These are phyloP conservation scores for Penicillium sp. DNA, from an alignment of 2,329 filamentous ascomycete genomes.

Conservation along the genomic window DNA sequence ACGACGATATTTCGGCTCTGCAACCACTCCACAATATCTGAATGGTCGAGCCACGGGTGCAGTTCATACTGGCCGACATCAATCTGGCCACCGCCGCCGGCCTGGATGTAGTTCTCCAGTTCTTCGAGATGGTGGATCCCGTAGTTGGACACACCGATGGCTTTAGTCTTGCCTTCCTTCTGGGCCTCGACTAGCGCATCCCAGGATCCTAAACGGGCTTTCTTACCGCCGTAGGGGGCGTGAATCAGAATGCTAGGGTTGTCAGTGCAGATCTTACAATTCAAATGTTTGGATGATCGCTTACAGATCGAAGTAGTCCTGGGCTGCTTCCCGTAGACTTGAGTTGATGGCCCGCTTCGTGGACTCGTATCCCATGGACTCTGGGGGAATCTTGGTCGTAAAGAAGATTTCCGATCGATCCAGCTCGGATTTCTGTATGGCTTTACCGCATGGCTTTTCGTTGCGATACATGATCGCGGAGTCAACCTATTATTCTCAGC, in stretches of 20 bases:
- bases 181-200: conserved; percentile 76
- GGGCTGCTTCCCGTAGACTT: conserved; percentile 63
- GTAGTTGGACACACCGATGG: conserved; percentile 77
- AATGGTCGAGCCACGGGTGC: conserved; percentile 78
- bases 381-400: conserved; percentile 75
- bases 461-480: conserved; percentile 70
- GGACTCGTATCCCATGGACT: conserved; percentile 64
- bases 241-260: conserved; percentile 64
- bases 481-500: conserved; percentile 46
- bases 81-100: conserved; percentile 63
- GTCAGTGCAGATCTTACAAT: not conserved
- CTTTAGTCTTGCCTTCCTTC: conserved; percentile 67
- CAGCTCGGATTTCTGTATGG: conserved; percentile 61
- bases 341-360: conserved; percentile 66
- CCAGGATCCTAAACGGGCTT: conserved; percentile 72
- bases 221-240: conserved; percentile 73
- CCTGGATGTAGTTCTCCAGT: conserved; percentile 56
- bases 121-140: conserved; percentile 75
- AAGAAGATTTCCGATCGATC: conserved; percentile 73
- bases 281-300: conserved; percentile 2
- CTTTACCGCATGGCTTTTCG: conserved; percentile 68
- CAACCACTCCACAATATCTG: conserved; percentile 67
- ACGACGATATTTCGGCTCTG: conserved; percentile 67
- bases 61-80: conserved; percentile 81
- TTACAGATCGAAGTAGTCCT: conserved; percentile 75